Percentiles rank a stretch among this genome's conserved stretches.
Conservation (phyloP, 2,329 filamentous ascomycete species). For the Pyricularia sp. region DNA sequence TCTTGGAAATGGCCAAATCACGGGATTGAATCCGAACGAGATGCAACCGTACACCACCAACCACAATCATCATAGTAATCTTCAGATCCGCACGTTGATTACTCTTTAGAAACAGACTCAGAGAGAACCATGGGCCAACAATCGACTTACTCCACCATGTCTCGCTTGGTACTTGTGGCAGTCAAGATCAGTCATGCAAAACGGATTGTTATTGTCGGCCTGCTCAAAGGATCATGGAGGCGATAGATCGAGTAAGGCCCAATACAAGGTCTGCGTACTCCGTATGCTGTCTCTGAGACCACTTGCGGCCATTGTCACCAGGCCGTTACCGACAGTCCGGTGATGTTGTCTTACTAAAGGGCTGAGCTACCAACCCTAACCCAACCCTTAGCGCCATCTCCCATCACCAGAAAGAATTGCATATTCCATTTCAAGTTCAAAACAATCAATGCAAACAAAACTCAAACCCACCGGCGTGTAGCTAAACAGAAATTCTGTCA, state of each 20-base stretch:
- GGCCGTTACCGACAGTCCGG: background rate
- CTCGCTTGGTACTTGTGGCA: background rate
- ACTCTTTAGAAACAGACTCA: background rate
- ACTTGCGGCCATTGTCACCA: background rate
- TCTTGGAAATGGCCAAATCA: background rate
- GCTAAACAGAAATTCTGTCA: background rate
- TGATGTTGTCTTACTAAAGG: background rate
- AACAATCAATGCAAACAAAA: background rate
- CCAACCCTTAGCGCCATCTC: background rate
- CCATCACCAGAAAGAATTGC: background rate
- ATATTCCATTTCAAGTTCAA: background rate
- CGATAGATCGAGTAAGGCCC: background rate
- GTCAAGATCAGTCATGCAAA: background rate
- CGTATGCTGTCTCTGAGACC: background rate
- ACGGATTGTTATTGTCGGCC: background rate
- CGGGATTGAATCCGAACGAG: background rate
- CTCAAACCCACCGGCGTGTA: background rate
- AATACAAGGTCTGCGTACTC: background rate
- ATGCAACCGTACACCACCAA: background rate
- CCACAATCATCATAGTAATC: background rate
- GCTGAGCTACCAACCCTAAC: background rate
- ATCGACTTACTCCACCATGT: background rate
- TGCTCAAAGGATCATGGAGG: background rate
- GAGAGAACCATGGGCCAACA: background rate
- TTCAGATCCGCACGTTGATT: background rate